Evolutionary conservation across 108 stramenopile species (phyloP), one percentile per base, ranked within the genome.

Genomic region (Pseudonitzschia multistriata): DNA sequence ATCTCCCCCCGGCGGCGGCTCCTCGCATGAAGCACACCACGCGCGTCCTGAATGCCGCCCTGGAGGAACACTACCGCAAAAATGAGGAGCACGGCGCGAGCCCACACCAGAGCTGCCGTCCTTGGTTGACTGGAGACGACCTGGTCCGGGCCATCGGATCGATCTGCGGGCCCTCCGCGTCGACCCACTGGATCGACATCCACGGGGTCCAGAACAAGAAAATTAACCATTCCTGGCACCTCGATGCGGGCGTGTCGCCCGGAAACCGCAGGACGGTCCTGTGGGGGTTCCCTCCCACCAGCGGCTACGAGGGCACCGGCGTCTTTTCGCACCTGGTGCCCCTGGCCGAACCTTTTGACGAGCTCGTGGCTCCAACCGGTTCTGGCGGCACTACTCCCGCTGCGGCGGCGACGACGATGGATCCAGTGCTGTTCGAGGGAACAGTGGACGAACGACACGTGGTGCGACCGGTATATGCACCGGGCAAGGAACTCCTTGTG

Each of bases 141-240:
- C 78, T 92, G 49, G 71, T 89, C 72, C 48, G 74, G 11, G 71
- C 79, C 5, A 81, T 92, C 19, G 88, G 88, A 1, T 30, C 61
- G 3, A 54, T 91, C 13, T 92, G 88, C 65, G 87, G 91, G 28
- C 70, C 73, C 4, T 64, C 67, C 5, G 82, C 90, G 27, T 77
- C 83, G 14, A 86, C 77, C 21, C 91, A 92, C 76, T 92, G 76
- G 76, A 92, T 92, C 57, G 91, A 92, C 70, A 92, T 92, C 60
- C 81, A 86, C 25, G 88, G 88, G 6, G 74, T 89, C 30, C 62
- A 74, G 47, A 80, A 83, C 66, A 64, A 85, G 8, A 70, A 45
- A 47, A 84, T 88, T 30, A 63, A 81, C 28, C 85, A 92, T 70
- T 84, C 85, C 13, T 92, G 84, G 83, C 91, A 92, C 64, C 79